Conservation (phyloP, 2,329 filamentous ascomycete species). For the Penicillium griseofulvum region DNA sequence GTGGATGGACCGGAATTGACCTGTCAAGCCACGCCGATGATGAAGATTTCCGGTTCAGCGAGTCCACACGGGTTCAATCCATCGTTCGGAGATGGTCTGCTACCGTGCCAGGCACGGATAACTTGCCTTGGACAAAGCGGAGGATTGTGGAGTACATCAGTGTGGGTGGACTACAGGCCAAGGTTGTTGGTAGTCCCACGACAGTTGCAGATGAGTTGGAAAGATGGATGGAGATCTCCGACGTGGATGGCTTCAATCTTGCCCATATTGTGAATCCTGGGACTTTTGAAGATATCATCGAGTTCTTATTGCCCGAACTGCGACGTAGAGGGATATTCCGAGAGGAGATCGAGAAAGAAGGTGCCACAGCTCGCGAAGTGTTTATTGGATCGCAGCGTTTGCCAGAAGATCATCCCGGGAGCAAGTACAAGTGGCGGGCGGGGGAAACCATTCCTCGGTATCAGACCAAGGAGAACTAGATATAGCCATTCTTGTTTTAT, state of each 20-base stretch:
- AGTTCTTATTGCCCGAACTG: conserved; percentile 22
- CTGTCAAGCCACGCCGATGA: conserved; percentile 30
- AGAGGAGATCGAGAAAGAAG: not conserved
- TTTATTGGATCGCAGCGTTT: conserved; percentile 3
- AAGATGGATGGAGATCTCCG: conserved; percentile 20
- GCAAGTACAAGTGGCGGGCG: conserved; percentile 5
- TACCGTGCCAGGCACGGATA: conserved; percentile 33
- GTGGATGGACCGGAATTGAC: conserved; percentile 42
- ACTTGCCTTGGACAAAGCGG: conserved; percentile 30
- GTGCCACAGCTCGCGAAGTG: conserved; percentile 5
- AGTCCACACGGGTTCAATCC: conserved; percentile 32
- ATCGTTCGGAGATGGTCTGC: conserved; percentile 34
- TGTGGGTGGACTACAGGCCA: conserved; percentile 9
- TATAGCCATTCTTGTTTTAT: no score
- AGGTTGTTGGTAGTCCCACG: not conserved
- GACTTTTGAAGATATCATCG: conserved; percentile 23
- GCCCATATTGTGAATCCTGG: conserved; percentile 19
- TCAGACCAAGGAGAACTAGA: not conserved
- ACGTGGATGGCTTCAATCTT: conserved; percentile 26
- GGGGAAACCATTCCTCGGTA: conserved; percentile 1
- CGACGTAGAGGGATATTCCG: not conserved
- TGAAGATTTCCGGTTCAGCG: conserved; percentile 40
- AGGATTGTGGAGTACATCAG: conserved; percentile 27
- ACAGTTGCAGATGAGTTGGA: conserved; percentile 9
- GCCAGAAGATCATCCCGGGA: conserved; percentile 7